Evolutionary conservation across 306 rosid species (phyloP), one percentile per base, ranked within the genome.

Genomic region (Begonia peltatifolia): DNA sequence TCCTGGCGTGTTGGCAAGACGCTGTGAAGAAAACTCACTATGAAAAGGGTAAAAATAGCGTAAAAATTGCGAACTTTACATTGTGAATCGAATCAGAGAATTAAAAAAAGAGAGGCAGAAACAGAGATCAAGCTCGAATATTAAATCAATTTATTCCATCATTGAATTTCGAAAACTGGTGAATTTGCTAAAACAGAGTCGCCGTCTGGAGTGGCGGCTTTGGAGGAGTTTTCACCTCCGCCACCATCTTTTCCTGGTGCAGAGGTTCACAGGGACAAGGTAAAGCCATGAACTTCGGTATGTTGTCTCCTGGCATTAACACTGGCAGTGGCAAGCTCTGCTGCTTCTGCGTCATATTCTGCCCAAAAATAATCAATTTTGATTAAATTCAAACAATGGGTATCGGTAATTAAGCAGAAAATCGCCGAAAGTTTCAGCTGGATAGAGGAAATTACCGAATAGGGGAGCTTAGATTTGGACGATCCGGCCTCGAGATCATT

Each of bases 281-380:
- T 81, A 76, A 66, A 18, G 96, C 96, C 42, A 87, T 87, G 58
- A 87, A 87, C 58, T 72, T 87, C 0, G 96, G 96, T 0, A 87
- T 60, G 10, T 52, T 55, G 52, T 87, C 94, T 1, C 96, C 96
- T 0, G 94, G 92, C 96, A 87, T 87, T 76, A 87, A 41, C 50
- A 87, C 96, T 7, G 96, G 77, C 50, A 87, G 94, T 7, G 96
- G 77, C 71, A 87, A 42, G 56, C 92, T 87, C 23, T 76, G 64
- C 46, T 74, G 66, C 20, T 54, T 61, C 38, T 55, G 67, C 62
- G 62, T 63, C 51, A 46, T 41, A 56, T 68, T 75, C 96, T 81
- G 16, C 54, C 8, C 8, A 30, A 30, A 20, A 30, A 30, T 1
- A 30, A 30, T 30, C 38, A 30, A 30, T 30, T 30, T 30, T 7